Percentiles rank a stretch among this genome's conserved stretches.
These are phyloP conservation scores for Apiotrichum gracile DNA, from an alignment of 1,284 basidiomycete species.

Conservation along the genomic window DNA sequence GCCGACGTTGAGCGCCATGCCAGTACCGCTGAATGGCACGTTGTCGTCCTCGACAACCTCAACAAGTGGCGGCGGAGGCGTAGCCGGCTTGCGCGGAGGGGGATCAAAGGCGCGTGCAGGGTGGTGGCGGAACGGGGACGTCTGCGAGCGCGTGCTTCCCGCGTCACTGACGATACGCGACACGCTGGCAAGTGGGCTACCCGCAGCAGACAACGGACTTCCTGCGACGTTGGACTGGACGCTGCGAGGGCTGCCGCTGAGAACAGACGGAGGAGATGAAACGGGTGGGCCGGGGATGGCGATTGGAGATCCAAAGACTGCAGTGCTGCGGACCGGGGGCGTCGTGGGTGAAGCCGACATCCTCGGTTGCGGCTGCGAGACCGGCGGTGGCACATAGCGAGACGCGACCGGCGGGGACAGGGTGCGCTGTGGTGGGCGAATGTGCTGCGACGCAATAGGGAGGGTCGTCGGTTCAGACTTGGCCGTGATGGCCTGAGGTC, in stretches of 20 bases:
- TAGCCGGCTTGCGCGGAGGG: constrained; percentile 19
- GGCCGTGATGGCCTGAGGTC: not conserved
- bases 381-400: not conserved
- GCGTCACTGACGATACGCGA: constrained; percentile 3
- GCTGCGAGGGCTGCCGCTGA: not conserved
- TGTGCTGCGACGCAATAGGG: not conserved
- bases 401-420: not conserved
- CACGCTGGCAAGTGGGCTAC: not conserved
- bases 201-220: not conserved
- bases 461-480: not conserved
- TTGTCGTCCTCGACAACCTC: constrained; percentile 12
- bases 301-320: not conserved
- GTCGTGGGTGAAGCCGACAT: not conserved
- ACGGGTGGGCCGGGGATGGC: not conserved
- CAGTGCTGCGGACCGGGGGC: not conserved
- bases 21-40: constrained; percentile 38
- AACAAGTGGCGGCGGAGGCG: constrained; percentile 7
- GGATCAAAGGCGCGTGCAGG: constrained; percentile 43
- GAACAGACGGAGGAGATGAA: not conserved
- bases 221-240: not conserved
- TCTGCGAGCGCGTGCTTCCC: not conserved
- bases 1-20: constrained; percentile 73
- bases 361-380: not conserved
- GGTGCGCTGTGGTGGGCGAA: not conserved
- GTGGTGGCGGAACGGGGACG: constrained; percentile 39